These are phyloP conservation scores for Krasilnikovozyma curviuscula DNA, from an alignment of 768 basidiomycete genomes.

Conservation along the genomic window DNA sequence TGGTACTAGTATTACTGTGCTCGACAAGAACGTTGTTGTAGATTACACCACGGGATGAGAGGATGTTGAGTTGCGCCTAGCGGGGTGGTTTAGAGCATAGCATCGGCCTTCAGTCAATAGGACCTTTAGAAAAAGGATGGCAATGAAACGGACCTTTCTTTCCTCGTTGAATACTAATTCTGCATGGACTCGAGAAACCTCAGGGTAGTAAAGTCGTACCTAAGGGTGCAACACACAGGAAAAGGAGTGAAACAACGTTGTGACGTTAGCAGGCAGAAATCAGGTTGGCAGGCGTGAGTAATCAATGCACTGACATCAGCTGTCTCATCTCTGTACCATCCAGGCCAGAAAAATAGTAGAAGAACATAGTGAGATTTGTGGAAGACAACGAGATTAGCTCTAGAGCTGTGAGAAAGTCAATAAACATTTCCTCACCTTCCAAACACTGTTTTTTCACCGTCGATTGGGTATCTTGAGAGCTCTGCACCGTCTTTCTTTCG, in stretches of 20 bases:
- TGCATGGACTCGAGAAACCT: constrained; percentile 8
- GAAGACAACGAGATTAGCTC: neutral
- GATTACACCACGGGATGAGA: constrained; percentile 4
- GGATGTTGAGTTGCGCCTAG: constrained; percentile 7
- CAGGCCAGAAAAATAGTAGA: neutral
- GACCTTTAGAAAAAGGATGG: neutral
- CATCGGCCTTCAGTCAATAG: neutral
- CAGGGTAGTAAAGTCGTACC: constrained; percentile 11
- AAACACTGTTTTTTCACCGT: constrained; percentile 8
- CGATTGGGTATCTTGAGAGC: constrained; percentile 8
- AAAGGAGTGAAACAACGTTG: neutral
- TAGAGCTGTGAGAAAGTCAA: neutral
- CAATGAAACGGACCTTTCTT: neutral
- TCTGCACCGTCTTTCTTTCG: constrained; percentile 9
- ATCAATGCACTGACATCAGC: neutral
- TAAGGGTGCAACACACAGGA: neutral
- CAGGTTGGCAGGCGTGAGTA: neutral
- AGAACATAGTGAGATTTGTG: neutral
- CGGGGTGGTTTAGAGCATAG: neutral
- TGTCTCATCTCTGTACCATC: neutral
- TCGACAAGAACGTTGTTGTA: constrained; percentile 1
- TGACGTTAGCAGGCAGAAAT: neutral
- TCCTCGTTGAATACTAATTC: constrained; percentile 3
- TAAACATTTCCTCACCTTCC: neutral
- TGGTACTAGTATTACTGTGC: neutral